Percentiles rank a stretch among this genome's conserved stretches.
Evolutionary conservation across 257 asterid species (phyloP).

Genomic region (Solanum paucissectum): DNA sequence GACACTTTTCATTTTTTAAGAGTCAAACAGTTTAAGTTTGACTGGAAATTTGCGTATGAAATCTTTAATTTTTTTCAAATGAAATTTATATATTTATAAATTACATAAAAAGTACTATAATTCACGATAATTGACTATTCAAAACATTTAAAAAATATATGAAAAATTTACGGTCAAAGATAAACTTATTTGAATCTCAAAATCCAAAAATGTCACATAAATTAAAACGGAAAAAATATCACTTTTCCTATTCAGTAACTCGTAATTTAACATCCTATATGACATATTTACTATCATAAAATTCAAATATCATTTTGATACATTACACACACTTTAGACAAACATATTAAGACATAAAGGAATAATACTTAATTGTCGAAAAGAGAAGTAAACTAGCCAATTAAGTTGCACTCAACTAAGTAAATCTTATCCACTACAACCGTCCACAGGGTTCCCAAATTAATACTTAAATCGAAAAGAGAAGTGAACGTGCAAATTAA

Average conservation of each 20-base stretch:
- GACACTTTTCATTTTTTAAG: no score
- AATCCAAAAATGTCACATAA: no score
- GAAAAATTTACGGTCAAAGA: no score
- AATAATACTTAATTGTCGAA: neutral
- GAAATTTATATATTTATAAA: no score
- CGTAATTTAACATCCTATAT: neutral
- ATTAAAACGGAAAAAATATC: neutral
- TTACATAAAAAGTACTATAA: no score
- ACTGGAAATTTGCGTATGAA: fast-evolving
- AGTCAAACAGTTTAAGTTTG: no score
- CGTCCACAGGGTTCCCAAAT: neutral
- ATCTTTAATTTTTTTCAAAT: no score
- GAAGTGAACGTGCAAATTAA: neutral
- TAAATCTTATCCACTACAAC: neutral
- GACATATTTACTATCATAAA: neutral
- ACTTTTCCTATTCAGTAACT: no score
- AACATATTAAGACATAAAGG: neutral
- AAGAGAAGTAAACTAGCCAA: neutral
- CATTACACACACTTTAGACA: neutral
- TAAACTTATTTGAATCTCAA: no score
- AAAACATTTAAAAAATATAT: no score
- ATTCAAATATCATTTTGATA: neutral
- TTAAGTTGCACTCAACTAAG: neutral
- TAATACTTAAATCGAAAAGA: neutral
- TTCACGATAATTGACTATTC: no score